Evolutionary conservation across 1,284 basidiomycete species (phyloP).

Genomic region (Somion occarium): DNA sequence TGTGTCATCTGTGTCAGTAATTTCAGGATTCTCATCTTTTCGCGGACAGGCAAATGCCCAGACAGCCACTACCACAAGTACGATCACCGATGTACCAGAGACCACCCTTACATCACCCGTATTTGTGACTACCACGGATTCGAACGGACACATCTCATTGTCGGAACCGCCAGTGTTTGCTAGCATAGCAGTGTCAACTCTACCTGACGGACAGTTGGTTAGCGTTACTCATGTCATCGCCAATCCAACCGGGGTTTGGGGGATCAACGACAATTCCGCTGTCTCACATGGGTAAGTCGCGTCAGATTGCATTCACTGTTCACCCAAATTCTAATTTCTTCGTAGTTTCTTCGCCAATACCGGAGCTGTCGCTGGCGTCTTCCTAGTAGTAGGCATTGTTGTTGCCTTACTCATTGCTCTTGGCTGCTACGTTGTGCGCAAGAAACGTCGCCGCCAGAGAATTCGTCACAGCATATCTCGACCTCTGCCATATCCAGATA

Average conservation of each 20-base stretch:
- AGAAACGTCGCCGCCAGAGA: conserved; percentile 35
- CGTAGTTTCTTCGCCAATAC: conserved; percentile 49
- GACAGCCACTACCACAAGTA: conserved; percentile 28
- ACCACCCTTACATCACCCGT: conserved; percentile 40
- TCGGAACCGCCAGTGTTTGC: conserved; percentile 43
- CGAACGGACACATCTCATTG: conserved; percentile 31
- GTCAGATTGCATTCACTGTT: background rate
- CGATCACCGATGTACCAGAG: conserved; percentile 37
- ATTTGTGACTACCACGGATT: conserved; percentile 35
- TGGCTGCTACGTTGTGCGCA: conserved; percentile 31
- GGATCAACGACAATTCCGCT: conserved; percentile 20
- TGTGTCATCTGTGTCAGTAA: conserved; percentile 6
- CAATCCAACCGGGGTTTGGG: conserved; percentile 37
- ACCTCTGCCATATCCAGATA: conserved; percentile 25
- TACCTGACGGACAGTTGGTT: conserved; percentile 35
- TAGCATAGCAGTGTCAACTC: conserved; percentile 38
- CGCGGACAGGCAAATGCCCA: conserved; percentile 17
- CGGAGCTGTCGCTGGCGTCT: conserved; percentile 53
- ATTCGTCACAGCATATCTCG: conserved; percentile 32
- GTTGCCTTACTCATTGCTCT: conserved; percentile 33
- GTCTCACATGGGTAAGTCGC: conserved; percentile 20
- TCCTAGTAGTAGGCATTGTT: conserved; percentile 46
- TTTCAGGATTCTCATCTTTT: conserved; percentile 1
- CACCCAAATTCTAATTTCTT: background rate
- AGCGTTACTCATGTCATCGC: conserved; percentile 46